These are phyloP conservation scores for Colletotrichum simmondsii DNA, from an alignment of 2,329 filamentous ascomycete species.

Conservation along the genomic window DNA sequence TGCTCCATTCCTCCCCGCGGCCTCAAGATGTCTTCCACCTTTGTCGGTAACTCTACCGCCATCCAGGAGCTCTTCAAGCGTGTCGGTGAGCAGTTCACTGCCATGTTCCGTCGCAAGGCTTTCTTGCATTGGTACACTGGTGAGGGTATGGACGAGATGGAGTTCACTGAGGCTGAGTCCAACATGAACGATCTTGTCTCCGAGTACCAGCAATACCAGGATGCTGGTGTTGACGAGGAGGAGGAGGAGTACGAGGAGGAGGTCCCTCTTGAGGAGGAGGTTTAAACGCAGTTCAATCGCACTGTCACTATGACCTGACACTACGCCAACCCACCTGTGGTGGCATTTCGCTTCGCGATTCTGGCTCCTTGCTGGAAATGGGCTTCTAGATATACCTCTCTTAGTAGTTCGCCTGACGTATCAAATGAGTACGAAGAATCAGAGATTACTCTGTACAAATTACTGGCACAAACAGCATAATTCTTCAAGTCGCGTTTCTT, in stretches of 20 bases:
- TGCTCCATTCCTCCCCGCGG: conserved; percentile 98
- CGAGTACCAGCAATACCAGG: conserved; percentile 99
- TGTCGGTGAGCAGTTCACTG: conserved; percentile 99
- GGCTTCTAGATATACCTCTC: conserved; percentile 53
- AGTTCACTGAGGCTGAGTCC: conserved; percentile 99
- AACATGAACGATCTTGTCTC: conserved; percentile 99
- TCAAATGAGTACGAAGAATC: conserved; percentile 44
- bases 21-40: conserved; percentile 99
- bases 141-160: conserved; percentile 99
- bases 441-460: conserved; percentile 36
- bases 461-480: neutral
- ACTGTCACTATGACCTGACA: neutral
- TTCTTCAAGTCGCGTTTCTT: neutral
- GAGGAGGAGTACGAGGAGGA: conserved; percentile 97
- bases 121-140: conserved; percentile 99
- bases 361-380: conserved; percentile 40
- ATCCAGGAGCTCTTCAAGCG: conserved; percentile 99
- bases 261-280: conserved; percentile 78
- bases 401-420: conserved; percentile 44
- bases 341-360: conserved; percentile 39
- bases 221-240: conserved; percentile 95
- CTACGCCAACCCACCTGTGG: conserved; percentile 15
- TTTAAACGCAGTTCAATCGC: conserved; percentile 46
- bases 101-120: conserved; percentile 99
- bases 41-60: conserved; percentile 98